These are phyloP conservation scores for Lentinula guzmanii DNA, from an alignment of 768 basidiomycete genomes.

Conservation along the genomic window DNA sequence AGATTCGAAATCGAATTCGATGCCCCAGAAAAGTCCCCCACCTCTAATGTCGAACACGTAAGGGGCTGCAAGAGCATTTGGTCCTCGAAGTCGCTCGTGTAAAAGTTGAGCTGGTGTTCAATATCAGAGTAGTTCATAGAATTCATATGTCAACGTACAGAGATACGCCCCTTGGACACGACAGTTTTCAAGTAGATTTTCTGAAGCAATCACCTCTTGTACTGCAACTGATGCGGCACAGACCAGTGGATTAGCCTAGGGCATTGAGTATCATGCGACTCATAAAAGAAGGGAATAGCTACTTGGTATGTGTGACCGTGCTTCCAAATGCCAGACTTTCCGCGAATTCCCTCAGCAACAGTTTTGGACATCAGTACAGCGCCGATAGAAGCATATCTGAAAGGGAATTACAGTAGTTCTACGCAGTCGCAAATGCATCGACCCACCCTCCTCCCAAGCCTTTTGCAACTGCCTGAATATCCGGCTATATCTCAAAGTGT, in stretches of 20 bases:
- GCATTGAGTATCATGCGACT: neutral
- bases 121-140: neutral
- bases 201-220: conserved; percentile 61
- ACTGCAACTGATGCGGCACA: conserved; percentile 82
- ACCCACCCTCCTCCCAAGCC: conserved; percentile 83
- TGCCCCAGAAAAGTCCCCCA: conserved; percentile 75
- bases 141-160: neutral
- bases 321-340: conserved; percentile 68
- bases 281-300: conserved; percentile 4
- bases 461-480: conserved; percentile 86
- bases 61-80: conserved; percentile 53
- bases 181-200: conserved; percentile 66
- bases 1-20: conserved; percentile 71
- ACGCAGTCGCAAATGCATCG: neutral
- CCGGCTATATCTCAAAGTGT: conserved; percentile 40
- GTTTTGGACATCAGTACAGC: conserved; percentile 72
- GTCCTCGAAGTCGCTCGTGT: conserved; percentile 43
- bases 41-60: conserved; percentile 80
- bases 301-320: conserved; percentile 87
- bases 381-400: conserved; percentile 75
- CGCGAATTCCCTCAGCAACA: conserved; percentile 64
- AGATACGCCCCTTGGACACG: conserved; percentile 45
- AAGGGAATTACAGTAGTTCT: neutral
- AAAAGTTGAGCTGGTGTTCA: conserved; percentile 38
- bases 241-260: conserved; percentile 63